Base-by-base conservation (phyloP, 306 rosid genomes). In the Canavalia ensiformis region DNA sequence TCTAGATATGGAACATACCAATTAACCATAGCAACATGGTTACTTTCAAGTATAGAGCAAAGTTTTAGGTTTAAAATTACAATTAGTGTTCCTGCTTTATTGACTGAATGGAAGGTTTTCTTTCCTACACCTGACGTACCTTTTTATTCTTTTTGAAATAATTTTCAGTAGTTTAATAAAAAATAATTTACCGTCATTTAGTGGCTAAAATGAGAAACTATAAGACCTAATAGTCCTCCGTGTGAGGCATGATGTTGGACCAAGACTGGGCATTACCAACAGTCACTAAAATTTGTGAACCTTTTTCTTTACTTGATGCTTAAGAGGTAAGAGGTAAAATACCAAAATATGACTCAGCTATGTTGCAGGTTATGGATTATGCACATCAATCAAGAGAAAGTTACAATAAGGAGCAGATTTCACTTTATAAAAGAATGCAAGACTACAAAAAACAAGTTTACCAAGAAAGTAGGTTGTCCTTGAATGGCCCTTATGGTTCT, bases 341-440 rank as follows among this genome's bases (percentile, higher is more conserved):
- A 45, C 79, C 55, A 60, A 67, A 42, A 76, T 58, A 62, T 75
- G 74, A 83, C 73, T 81, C 72, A n/a, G 52, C 71, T 71, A 65
- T 56, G 65, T 76, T 81, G 72, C 90, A 93, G 97, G 86, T 87
- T 82, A 86, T 93, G 89, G 83, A 86, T 62, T 87, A 81, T 82
- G 84, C 85, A 69, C 94, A 89, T 76, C 87, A 88, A 58, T 89
- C 91, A 33, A 89, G 90, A 87, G 96, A 91, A 77, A 88, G 59
- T 54, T 84, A 75, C 74, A 84, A 89, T 81, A 70, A 85, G 42
- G 97, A 93, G 86, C 96, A 88, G 79, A 58, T 79, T 37, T 81
- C 85, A 76, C 94, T 93, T 2, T 81, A 78, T 81, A 83, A 84
- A 85, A 93, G 87, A 89, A 91, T 91, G 92, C 84, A 80, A 74